Base-by-base conservation (phyloP, 345 rosid genomes). In the Geranium rotundifolium region DNA sequence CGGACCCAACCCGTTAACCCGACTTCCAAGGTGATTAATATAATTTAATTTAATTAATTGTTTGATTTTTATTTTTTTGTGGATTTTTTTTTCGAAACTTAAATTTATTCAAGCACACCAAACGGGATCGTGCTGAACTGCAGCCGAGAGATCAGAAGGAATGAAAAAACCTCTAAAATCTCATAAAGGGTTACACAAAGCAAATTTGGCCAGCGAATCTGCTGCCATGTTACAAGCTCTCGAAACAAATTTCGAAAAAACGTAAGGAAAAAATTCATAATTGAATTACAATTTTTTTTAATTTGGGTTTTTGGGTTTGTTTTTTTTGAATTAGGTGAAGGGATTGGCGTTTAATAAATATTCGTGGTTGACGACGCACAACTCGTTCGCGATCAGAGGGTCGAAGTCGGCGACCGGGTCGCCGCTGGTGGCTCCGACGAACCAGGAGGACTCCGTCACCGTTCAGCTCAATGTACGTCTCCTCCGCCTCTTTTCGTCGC, bases 341-440 rank as follows among this genome's bases (percentile, higher is more conserved):
- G 91, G 84, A 72, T 71, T 89, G 81, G 76, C 96, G 67, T 89
- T 85, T 79, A 92, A 89, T 77, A 76, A 84, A 29, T 89, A 92
- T 55, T 84, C 97, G 9, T 92, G 95, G 97, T 64, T 92, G 59
- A 92, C 98, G 1, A 88, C 95, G 19, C 99, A 93, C 79, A 93
- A 93, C 69, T 86, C 99, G 1, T 93, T 17, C 62, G 83, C 97
- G 9, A 63, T 73, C 39, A 49, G 69, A 39, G 85, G 81, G 57
- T 76, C 74, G 41, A 76, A 57, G 64, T 76, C 97, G 30, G 64
- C 63, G 17, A 71, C 75, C 19, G 97, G 96, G 30, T 41, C 90
- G 0, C 0, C 41, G 30, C 23, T 86, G 8, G 0, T 84, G 7
- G 49, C 97, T n/a, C 85, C 89, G 0, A 77, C 63, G 62, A 93